Base-by-base conservation (phyloP, 208 protist genomes). In the Leishmania tarentolae region DNA sequence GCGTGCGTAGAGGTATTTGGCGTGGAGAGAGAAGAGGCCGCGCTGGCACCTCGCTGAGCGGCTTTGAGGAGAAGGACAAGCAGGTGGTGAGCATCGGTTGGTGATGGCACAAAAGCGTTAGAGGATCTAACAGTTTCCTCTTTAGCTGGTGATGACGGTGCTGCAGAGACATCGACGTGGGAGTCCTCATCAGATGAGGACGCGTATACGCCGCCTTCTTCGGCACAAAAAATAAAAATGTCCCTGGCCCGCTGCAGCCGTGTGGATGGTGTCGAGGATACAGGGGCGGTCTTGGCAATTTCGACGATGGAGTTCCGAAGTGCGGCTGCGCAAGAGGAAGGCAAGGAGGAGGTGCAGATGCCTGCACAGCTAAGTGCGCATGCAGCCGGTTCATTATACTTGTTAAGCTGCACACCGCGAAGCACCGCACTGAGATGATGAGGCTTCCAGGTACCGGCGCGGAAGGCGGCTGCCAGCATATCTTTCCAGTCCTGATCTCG, bases 401-500 rank as follows among this genome's bases (percentile, higher is more conserved):
- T 80, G 73, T 76, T 75, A 9, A 90, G 75, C 56, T 74, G 74
- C 3, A 94, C 83, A 40, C 87, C 87, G 5, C 87, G 82, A 53
- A 94, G 47, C 37, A 93, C 81, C 8, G 85, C 83, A 37, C 87
- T 74, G 35, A 94, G 65, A 80, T 94, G 91, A 72, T 90, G 89
- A 59, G 86, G 80, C 63, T 72, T 66, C 86, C 83, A 91, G 57
- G 85, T 93, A 21, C 78, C 81, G 37, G 80, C 84, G 19, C 91
- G 88, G 75, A 94, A 79, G 52, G 91, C 89, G 21, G 88, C 89
- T 2, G 81, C 59, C 59, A 94, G 79, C 89, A 94, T 91, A 76
- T 94, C 91, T 24, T 76, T 76, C 89, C 89, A 92, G 77, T 91
- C 83, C 79, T 94, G 91, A 42, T 86, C 83, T 19, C 85, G 85